A percentile compares a stretch with the other conserved stretches of the same genome.
phyloP scores from a whole-genome alignment of 345 rosid genomes.

The Eucalyptus brandiana region DNA sequence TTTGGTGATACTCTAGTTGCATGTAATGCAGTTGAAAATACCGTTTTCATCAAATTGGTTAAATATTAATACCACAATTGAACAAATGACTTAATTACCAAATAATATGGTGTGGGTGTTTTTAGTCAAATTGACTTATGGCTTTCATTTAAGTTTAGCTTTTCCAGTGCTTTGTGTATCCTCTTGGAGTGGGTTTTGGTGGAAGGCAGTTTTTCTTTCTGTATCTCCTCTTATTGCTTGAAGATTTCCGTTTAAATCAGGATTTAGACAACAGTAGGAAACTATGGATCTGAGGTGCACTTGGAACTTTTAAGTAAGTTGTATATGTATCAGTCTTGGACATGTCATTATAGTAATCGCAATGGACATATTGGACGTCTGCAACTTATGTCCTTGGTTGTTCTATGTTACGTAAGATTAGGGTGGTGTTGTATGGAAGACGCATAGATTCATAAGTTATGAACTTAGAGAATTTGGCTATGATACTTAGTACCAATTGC shows the following conservation, averaged over 20 bases:
- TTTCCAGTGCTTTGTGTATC: background rate
- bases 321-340: background rate
- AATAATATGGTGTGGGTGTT: background rate
- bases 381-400: background rate
- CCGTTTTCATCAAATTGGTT: background rate
- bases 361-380: background rate
- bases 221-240: background rate
- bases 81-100: background rate
- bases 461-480: background rate
- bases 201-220: background rate
- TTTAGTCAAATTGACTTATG: background rate
- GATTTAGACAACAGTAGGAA: background rate
- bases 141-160: background rate
- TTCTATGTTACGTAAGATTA: background rate
- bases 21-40: background rate
- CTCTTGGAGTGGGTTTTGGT: background rate
- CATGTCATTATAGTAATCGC: background rate
- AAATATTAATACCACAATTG: background rate
- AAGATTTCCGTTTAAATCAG: background rate
- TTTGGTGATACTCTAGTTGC: background rate
- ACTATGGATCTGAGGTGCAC: background rate
- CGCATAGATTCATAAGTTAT: background rate
- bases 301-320: background rate
- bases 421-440: background rate
- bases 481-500: background rate